These are phyloP conservation scores for Chaetomium sp. DNA, from an alignment of 2,329 filamentous ascomycete genomes.

Conservation along the genomic window DNA sequence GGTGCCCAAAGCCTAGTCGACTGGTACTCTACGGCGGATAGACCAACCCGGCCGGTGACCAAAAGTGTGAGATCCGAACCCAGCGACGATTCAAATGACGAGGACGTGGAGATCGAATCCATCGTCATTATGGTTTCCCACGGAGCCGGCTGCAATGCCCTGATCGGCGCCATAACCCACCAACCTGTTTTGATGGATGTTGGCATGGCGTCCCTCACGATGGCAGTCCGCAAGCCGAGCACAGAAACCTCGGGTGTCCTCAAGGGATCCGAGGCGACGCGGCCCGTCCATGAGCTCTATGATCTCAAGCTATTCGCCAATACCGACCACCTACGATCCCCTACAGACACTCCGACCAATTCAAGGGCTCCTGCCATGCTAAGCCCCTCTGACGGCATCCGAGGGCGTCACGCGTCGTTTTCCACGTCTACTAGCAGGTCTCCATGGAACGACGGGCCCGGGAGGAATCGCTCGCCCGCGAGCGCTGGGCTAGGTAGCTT, in stretches of 20 bases:
- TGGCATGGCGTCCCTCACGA: conserved; percentile 84
- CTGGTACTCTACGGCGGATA: conserved; percentile 71
- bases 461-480: conserved; percentile 50
- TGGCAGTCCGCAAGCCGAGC: conserved; percentile 69
- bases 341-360: conserved; percentile 41
- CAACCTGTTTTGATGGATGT: conserved; percentile 91
- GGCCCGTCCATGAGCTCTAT: conserved; percentile 62
- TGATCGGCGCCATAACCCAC: conserved; percentile 88
- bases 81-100: conserved; percentile 40
- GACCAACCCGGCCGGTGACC: conserved; percentile 55
- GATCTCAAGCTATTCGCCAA: conserved; percentile 75
- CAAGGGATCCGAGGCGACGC: conserved; percentile 33
- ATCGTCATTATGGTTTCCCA: conserved; percentile 90
- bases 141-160: conserved; percentile 91
- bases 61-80: conserved; percentile 50
- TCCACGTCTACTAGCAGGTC: conserved; percentile 38
- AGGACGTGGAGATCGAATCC: conserved; percentile 67
- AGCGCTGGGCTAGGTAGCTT: conserved; percentile 45
- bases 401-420: conserved; percentile 48
- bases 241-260: conserved; percentile 37
- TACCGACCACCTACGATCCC: conserved; percentile 68
- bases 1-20: conserved; percentile 77
- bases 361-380: conserved; percentile 40
- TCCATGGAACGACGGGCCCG: conserved; percentile 34
- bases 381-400: conserved; percentile 38